These are phyloP conservation scores for Vitis cinerea DNA, from an alignment of 164 flowering plant genomes.

Conservation along the genomic window DNA sequence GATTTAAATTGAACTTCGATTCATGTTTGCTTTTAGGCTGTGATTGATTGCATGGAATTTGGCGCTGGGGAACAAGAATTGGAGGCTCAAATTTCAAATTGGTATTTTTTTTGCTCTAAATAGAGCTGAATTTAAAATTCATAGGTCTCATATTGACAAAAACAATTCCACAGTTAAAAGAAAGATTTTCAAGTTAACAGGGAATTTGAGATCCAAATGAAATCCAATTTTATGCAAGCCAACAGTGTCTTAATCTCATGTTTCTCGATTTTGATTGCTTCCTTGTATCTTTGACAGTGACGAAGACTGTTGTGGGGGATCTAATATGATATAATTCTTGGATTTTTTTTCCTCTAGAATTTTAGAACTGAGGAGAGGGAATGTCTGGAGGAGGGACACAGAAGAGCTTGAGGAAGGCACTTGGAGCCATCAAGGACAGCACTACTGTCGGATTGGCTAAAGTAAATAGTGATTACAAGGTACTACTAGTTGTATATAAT, in stretches of 20 bases:
- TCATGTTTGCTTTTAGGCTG: neutral
- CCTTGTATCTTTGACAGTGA: neutral
- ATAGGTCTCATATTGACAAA: no score
- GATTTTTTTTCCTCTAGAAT: constrained; percentile 18
- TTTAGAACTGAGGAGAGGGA: constrained; percentile 32
- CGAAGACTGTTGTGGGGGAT: neutral
- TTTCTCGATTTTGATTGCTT: neutral
- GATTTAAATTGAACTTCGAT: neutral
- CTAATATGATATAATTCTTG: neutral
- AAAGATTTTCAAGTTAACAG: no score
- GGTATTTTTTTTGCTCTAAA: no score
- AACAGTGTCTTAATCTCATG: neutral
- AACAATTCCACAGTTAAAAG: no score
- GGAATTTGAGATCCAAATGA: no score
- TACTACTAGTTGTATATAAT: constrained; percentile 16
- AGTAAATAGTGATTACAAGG: constrained; percentile 98
- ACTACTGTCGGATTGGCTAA: constrained; percentile 95
- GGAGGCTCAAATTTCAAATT: no score
- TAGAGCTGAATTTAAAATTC: no score
- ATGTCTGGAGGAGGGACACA: constrained; percentile 90
- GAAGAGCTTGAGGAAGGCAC: constrained; percentile 80
- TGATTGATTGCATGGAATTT: no score
- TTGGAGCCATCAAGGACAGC: constrained; percentile 94
- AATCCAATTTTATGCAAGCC: no score
- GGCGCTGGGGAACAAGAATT: no score